Evolutionary conservation across 2,329 filamentous ascomycete genomes (phyloP).

Genomic region (Mariannaea elegans): DNA sequence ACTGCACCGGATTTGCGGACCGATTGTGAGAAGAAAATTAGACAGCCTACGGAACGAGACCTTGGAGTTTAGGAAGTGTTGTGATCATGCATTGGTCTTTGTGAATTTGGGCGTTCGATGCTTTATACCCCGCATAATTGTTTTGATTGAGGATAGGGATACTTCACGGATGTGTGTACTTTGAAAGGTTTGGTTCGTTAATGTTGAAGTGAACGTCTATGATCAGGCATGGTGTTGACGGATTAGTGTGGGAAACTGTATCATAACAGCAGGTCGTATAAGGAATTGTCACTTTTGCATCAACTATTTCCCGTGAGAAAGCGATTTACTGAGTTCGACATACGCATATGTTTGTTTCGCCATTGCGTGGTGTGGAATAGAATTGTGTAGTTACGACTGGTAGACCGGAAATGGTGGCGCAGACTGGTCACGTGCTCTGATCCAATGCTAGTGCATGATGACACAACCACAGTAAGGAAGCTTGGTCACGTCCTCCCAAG

Average conservation of each 20-base stretch:
- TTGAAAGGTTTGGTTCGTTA: slow-evolving; percentile 24
- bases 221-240: slow-evolving; percentile 33
- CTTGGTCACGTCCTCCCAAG: slow-evolving; percentile 39
- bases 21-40: neutral
- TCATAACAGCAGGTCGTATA: slow-evolving; percentile 14
- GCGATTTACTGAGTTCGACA: neutral
- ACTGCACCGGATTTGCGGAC: slow-evolving; percentile 4
- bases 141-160: slow-evolving; percentile 35
- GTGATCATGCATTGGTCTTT: slow-evolving; percentile 24
- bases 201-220: slow-evolving; percentile 17
- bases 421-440: slow-evolving; percentile 42
- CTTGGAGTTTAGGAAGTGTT: slow-evolving; percentile 8
- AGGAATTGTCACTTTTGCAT: slow-evolving; percentile 1
- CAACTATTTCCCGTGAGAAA: neutral
- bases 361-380: neutral
- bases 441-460: slow-evolving; percentile 39
- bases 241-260: slow-evolving; percentile 22
- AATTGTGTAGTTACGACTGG: too few species aligned
- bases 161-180: slow-evolving; percentile 22
- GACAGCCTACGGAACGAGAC: slow-evolving; percentile 10
- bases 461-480: slow-evolving; percentile 42
- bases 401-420: slow-evolving; percentile 3
- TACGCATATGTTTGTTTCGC: neutral
- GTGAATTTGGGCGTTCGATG: slow-evolving; percentile 35
- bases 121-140: slow-evolving; percentile 45